Percentiles rank a stretch among this genome's conserved stretches.
These are phyloP conservation scores for Wickerhamiella azyma DNA, from an alignment of 805 yeast genomes.

Conservation along the genomic window DNA sequence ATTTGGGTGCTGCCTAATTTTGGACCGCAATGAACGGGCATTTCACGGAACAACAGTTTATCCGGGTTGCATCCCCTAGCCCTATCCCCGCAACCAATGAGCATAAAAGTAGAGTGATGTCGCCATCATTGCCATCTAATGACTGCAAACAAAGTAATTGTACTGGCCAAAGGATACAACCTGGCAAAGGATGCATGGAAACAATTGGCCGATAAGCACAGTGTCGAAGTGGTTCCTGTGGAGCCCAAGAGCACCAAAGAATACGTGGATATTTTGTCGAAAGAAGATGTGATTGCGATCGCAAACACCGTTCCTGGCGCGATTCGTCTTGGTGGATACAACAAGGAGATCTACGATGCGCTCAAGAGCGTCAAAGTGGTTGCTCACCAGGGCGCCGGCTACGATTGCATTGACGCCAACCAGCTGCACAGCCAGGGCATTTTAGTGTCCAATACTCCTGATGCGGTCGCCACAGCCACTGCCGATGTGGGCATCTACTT, in stretches of 20 bases:
- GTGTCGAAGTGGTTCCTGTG: constrained; percentile 35
- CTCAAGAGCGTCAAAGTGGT: constrained; percentile 33
- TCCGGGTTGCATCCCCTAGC: neutral
- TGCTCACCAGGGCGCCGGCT: constrained; percentile 45
- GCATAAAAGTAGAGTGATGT: neutral
- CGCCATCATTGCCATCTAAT: neutral
- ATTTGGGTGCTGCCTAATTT: too few species aligned
- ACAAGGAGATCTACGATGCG: constrained; percentile 30
- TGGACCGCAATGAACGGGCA: too few species aligned
- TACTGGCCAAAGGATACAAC: constrained; percentile 46
- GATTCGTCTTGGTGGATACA: constrained; percentile 31
- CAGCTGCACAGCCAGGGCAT: constrained; percentile 31
- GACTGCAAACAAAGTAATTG: constrained; percentile 34
- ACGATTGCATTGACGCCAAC: constrained; percentile 33
- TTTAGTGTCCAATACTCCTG: constrained; percentile 41
- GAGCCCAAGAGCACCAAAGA: constrained; percentile 30
- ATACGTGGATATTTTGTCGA: constrained; percentile 28
- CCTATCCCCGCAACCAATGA: neutral
- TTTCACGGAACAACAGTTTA: neutral
- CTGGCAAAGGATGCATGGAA: constrained; percentile 53
- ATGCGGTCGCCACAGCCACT: constrained; percentile 40
- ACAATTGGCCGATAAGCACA: constrained; percentile 30
- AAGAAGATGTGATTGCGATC: constrained; percentile 29
- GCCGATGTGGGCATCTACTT: constrained; percentile 44
- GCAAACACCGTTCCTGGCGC: constrained; percentile 33